phyloP scores from a whole-genome alignment of 495 filamentous ascomycete species.

The Podospora comata region DNA sequence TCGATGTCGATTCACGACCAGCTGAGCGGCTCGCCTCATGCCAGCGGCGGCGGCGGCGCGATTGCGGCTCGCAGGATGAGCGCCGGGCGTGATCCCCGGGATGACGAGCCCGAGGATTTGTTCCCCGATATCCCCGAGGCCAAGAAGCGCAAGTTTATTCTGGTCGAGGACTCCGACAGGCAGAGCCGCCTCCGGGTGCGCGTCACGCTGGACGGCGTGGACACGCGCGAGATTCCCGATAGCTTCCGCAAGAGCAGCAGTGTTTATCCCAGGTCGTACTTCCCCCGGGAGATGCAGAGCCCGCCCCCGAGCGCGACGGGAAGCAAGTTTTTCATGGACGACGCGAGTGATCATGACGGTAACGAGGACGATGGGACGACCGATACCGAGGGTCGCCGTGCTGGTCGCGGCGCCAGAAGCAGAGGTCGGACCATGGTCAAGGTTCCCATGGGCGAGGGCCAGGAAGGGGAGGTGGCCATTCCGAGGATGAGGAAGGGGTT shows the following conservation, averaged over 20 bases:
- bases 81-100: constrained; percentile 28
- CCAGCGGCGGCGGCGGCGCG: constrained; percentile 34
- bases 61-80: constrained; percentile 25
- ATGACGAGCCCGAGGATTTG: constrained; percentile 58
- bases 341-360: constrained; percentile 36
- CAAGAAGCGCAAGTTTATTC: constrained; percentile 92
- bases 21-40: constrained; percentile 53
- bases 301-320: constrained; percentile 65
- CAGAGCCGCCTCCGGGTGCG: constrained; percentile 76
- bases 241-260: constrained; percentile 84
- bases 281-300: constrained; percentile 79
- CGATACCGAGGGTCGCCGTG: constrained; percentile 47
- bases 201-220: constrained; percentile 80
- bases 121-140: constrained; percentile 83
- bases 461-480: constrained; percentile 64
- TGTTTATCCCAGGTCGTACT: constrained; percentile 87
- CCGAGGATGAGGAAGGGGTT: constrained; percentile 64
- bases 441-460: constrained; percentile 66
- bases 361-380: constrained; percentile 55
- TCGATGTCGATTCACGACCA: constrained; percentile 70
- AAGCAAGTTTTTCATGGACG: constrained; percentile 63
- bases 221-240: constrained; percentile 91
- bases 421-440: constrained; percentile 39
- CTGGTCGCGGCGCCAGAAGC: constrained; percentile 27
- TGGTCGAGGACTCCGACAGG: constrained; percentile 83